Conservation (phyloP, 73 alveolate species). For the Breviolum minutum region DNA sequence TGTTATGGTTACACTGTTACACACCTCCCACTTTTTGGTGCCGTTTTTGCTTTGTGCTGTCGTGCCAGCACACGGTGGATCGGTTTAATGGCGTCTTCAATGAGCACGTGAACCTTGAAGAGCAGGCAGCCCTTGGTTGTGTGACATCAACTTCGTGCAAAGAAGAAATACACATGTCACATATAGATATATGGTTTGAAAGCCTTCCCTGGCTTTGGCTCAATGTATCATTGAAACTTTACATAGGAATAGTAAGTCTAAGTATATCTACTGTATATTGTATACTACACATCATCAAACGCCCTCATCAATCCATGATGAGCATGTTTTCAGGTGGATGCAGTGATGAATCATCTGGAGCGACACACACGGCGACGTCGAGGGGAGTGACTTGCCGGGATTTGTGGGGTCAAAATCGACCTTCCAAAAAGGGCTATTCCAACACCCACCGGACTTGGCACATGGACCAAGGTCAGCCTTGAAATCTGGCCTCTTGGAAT, state of each 20-base stretch:
- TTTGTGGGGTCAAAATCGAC: background rate
- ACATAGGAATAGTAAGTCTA: background rate
- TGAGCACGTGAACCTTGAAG: constrained; percentile 35
- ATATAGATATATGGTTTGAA: too few species aligned
- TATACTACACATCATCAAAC: too few species aligned
- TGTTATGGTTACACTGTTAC: too few species aligned
- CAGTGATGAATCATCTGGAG: constrained; percentile 35
- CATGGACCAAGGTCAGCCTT: constrained; percentile 37
- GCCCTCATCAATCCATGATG: background rate
- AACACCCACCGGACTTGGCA: background rate
- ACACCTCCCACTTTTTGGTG: background rate
- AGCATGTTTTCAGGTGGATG: constrained; percentile 5
- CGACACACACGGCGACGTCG: constrained; percentile 78
- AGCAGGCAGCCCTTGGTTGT: background rate
- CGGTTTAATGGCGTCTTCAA: constrained; percentile 32
- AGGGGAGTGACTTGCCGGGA: constrained; percentile 7
- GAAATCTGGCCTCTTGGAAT: constrained; percentile 39
- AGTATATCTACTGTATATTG: background rate
- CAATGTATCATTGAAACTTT: background rate
- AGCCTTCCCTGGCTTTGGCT: background rate
- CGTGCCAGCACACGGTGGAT: constrained; percentile 41
- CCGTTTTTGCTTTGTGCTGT: background rate
- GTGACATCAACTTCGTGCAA: too few species aligned
- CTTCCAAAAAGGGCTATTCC: background rate
- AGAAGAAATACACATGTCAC: too few species aligned